phyloP scores from a whole-genome alignment of 768 basidiomycete species.

The Termitomyces sp. region DNA sequence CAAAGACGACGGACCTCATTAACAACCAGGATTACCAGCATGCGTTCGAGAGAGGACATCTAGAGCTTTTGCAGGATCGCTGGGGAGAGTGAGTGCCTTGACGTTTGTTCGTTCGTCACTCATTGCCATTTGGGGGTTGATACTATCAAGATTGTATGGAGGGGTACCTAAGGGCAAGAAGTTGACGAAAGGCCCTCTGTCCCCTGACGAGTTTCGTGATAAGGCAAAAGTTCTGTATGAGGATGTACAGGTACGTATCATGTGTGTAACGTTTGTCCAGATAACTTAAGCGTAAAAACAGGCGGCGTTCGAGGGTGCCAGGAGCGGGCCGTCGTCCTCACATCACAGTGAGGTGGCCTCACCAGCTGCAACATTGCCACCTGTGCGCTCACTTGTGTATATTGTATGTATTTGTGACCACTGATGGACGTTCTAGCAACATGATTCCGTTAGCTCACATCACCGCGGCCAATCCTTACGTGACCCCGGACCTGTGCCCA shows the following conservation, averaged over 20 bases:
- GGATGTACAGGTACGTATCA: constrained; percentile 14
- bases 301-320: constrained; percentile 9
- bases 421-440: background rate
- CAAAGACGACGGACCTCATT: constrained; percentile 16
- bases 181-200: constrained; percentile 14
- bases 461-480: constrained; percentile 11
- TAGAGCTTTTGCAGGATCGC: constrained; percentile 16
- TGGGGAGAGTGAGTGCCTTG: constrained; percentile 17
- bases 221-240: constrained; percentile 13
- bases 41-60: constrained; percentile 13
- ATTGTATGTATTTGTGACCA: background rate
- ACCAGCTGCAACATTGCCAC: constrained; percentile 2
- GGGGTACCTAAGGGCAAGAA: constrained; percentile 19
- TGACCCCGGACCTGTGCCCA: constrained; percentile 11
- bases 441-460: background rate
- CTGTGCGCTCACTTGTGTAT: background rate
- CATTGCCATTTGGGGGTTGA: background rate
- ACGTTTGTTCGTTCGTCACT: background rate
- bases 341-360: constrained; percentile 1
- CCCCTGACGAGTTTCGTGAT: constrained; percentile 18
- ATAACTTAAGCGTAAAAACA: background rate
- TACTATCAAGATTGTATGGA: constrained; percentile 14
- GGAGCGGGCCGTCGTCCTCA: constrained; percentile 8
- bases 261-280: background rate
- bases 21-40: constrained; percentile 16